Percentiles rank a stretch among this genome's conserved stretches.
These are phyloP conservation scores for Thalassiosira mediterranea DNA, from an alignment of 352 stramenopile genomes.

Conservation along the genomic window DNA sequence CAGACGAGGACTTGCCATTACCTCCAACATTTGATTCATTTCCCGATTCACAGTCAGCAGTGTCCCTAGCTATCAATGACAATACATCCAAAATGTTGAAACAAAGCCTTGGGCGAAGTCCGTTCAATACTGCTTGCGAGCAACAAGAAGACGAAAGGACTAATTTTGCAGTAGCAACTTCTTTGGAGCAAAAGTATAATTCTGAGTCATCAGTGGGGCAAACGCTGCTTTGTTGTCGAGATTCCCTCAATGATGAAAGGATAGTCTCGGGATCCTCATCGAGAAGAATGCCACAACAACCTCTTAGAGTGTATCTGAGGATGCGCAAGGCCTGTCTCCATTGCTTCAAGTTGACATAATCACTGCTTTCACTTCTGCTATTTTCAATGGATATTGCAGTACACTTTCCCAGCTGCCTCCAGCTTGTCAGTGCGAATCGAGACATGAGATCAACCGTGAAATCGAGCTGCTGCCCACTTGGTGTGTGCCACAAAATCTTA, in stretches of 20 bases:
- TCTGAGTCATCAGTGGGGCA: slow-evolving; percentile 31
- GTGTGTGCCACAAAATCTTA: slow-evolving; percentile 71
- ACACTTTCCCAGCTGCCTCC: slow-evolving; percentile 32
- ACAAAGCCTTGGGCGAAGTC: slow-evolving; percentile 57
- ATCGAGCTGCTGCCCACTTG: slow-evolving; percentile 71
- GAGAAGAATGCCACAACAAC: slow-evolving; percentile 67
- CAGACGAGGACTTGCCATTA: slow-evolving; percentile 12
- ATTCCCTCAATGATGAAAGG: slow-evolving; percentile 33
- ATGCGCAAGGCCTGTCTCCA: slow-evolving; percentile 59
- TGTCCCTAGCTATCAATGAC: slow-evolving; percentile 74
- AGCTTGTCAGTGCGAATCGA: slow-evolving; percentile 38
- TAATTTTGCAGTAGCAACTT: slow-evolving; percentile 69
- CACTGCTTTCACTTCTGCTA: background rate
- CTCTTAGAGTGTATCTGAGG: slow-evolving; percentile 76
- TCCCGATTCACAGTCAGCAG: slow-evolving; percentile 55
- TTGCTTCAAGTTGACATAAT: slow-evolving; percentile 40
- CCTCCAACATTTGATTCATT: slow-evolving; percentile 10
- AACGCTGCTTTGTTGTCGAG: too few species aligned
- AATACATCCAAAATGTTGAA: slow-evolving; percentile 63
- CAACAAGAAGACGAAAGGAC: slow-evolving; percentile 52
- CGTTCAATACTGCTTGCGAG: slow-evolving; percentile 43
- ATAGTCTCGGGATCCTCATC: slow-evolving; percentile 59
- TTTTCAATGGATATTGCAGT: background rate
- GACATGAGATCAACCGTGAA: slow-evolving; percentile 65
- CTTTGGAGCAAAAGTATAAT: slow-evolving; percentile 64